Evolutionary conservation across 1,284 basidiomycete species (phyloP), one percentile per base, ranked within the genome.

Genomic region (Leccinum colubrinum): DNA sequence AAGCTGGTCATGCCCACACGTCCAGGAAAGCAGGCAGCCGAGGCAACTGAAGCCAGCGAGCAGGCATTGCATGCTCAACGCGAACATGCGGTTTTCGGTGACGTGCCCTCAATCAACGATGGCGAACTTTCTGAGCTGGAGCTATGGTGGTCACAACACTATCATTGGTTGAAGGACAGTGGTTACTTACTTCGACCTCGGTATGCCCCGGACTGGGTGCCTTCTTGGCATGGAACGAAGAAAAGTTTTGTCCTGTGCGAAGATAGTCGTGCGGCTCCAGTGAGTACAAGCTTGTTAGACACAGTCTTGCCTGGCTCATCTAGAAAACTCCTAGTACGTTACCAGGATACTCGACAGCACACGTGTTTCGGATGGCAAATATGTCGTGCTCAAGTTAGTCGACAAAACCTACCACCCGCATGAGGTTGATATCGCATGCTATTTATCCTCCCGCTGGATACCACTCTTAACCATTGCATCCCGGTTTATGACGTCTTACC

Each of bases 151-250:
- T 50, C 63, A 5, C 55, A 66, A 43, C 74, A 70, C 17, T 72
- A 72, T 20, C 43, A 54, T 14, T 79, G 74, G 74, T 61, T 79
- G 2, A 65, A 72, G 56, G 67, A 67, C 4, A 62, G 30, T 17
- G 78, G 79, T 4, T 79, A 79, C 54, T 58, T 70, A 33, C 71
- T 80, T 12, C 72, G 78, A 2, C 67, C 70, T 4, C 68, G 78
- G 5, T 78, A 75, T 58, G 60, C 69, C 7, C 74, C 77, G 6
- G 74, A 69, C 30, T 79, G 77, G 75, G 56, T 65, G 4, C 72
- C 78, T 1, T 77, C 77, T 5, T 79, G 76, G 76, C 46, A 61
- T 33, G 64, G 59, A 46, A 64, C 62, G 2, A 63, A 64, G 2
- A 65, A 64, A 12, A 25, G 25, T 25, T 22, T 25, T 25, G 20